Conservation (phyloP, 768 basidiomycete species). For the Sutorius australiensis region DNA sequence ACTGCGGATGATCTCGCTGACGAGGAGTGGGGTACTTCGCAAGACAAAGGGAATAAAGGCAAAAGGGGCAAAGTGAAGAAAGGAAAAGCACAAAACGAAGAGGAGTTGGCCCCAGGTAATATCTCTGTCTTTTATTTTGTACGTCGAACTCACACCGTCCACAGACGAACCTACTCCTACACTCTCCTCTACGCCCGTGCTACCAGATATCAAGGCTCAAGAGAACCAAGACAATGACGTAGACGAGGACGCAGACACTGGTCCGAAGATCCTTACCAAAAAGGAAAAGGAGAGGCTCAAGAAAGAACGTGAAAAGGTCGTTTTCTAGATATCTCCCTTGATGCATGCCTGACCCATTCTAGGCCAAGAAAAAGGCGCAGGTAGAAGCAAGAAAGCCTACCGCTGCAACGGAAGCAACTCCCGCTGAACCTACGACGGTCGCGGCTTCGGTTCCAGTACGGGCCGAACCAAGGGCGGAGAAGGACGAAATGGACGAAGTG, state of each 20-base stretch:
- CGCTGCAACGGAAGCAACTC: conserved; percentile 30
- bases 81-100: conserved; percentile 18
- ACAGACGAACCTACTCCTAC: conserved; percentile 24
- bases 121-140: neutral
- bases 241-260: conserved; percentile 51
- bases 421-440: conserved; percentile 22
- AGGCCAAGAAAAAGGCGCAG: conserved; percentile 81
- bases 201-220: conserved; percentile 28
- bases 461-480: conserved; percentile 32
- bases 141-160: neutral
- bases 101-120: conserved; percentile 11
- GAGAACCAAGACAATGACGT: conserved; percentile 40
- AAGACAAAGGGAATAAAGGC: conserved; percentile 21
- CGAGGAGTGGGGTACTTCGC: conserved; percentile 61
- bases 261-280: conserved; percentile 74
- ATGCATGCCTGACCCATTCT: conserved; percentile 13
- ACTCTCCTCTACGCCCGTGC: conserved; percentile 27
- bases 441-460: conserved; percentile 17
- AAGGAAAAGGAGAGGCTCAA: conserved; percentile 97
- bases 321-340: conserved; percentile 3
- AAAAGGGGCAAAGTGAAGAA: conserved; percentile 23
- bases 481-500: conserved; percentile 63
- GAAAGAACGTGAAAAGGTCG: conserved; percentile 94
- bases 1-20: conserved; percentile 73
- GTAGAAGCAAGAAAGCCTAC: conserved; percentile 74